Conservation (phyloP, 768 basidiomycete species). For the Tulasnella sp. region DNA sequence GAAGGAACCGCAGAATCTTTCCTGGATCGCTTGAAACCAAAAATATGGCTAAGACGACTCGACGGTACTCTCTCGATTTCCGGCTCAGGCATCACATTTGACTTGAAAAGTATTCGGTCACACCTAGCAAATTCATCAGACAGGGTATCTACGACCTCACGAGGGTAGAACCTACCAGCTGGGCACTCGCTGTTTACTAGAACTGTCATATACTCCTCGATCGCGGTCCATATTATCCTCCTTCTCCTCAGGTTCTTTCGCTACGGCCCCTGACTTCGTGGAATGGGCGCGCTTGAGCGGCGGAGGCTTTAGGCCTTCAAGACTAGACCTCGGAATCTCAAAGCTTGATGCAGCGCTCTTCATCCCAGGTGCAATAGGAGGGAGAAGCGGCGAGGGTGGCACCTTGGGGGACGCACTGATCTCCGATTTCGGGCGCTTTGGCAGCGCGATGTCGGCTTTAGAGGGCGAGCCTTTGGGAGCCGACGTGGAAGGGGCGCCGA, state of each 20-base stretch:
- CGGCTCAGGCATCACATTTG: slow-evolving; percentile 50
- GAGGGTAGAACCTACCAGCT: slow-evolving; percentile 57
- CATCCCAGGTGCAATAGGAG: background rate
- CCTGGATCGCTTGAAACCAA: slow-evolving; percentile 19
- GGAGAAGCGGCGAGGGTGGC: background rate
- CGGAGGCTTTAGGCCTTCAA: background rate
- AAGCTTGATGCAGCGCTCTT: slow-evolving; percentile 15
- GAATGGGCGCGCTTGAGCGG: slow-evolving; percentile 22
- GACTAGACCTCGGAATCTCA: slow-evolving; percentile 17
- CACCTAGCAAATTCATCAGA: slow-evolving; percentile 50
- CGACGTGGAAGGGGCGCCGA: background rate
- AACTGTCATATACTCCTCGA: slow-evolving; percentile 71
- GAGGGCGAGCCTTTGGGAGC: background rate
- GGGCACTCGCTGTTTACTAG: slow-evolving; percentile 75
- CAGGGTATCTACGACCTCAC: background rate
- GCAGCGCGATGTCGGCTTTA: background rate
- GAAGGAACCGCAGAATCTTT: slow-evolving; percentile 27
- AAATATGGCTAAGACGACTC: slow-evolving; percentile 50
- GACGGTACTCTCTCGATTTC: slow-evolving; percentile 45
- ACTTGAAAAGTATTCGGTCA: slow-evolving; percentile 80
- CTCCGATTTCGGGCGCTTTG: background rate
- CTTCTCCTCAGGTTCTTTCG: slow-evolving; percentile 38
- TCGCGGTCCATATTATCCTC: slow-evolving; percentile 43
- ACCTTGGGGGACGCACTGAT: background rate
- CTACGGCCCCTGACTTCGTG: slow-evolving; percentile 24